Conservation (phyloP, 192 early-diverging fungal species). For the Rhizoclosmatium sp. region DNA sequence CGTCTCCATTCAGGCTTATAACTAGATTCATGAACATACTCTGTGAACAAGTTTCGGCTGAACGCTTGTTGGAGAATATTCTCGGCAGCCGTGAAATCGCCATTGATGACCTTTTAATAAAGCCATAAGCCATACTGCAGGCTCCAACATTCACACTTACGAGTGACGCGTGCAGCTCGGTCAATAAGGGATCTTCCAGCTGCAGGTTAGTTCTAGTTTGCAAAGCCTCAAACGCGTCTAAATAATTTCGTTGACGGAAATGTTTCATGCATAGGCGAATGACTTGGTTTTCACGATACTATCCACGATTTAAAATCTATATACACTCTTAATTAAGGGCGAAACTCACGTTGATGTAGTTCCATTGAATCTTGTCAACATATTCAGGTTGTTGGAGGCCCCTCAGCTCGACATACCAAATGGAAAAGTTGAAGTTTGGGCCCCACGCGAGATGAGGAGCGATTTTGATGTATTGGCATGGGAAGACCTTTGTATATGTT, state of each 20-base stretch:
- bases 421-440: conserved; percentile 93
- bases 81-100: conserved; percentile 80
- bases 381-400: conserved; percentile 76
- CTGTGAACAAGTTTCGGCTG: conserved; percentile 71
- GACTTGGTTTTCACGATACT: conserved; percentile 81
- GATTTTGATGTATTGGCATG: conserved; percentile 93
- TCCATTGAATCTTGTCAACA: conserved; percentile 69
- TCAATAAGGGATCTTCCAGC: conserved; percentile 84
- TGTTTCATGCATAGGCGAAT: conserved; percentile 89
- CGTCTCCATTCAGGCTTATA: conserved; percentile 79
- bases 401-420: conserved; percentile 92
- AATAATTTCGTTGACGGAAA: conserved; percentile 81
- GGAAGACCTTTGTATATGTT: conserved; percentile 64
- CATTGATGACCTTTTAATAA: conserved; percentile 53
- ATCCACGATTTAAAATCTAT: not conserved
- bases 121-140: not conserved
- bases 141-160: conserved; percentile 24
- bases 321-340: not conserved
- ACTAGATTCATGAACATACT: conserved; percentile 70
- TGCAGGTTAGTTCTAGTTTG: conserved; percentile 66
- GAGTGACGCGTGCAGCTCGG: conserved; percentile 68
- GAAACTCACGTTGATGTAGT: conserved; percentile 68
- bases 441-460: conserved; percentile 89
- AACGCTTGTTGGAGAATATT: conserved; percentile 71
- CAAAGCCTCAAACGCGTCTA: conserved; percentile 75